phyloP scores from a whole-genome alignment of 1,284 basidiomycete species.

The Laetiporus sulphureus region DNA sequence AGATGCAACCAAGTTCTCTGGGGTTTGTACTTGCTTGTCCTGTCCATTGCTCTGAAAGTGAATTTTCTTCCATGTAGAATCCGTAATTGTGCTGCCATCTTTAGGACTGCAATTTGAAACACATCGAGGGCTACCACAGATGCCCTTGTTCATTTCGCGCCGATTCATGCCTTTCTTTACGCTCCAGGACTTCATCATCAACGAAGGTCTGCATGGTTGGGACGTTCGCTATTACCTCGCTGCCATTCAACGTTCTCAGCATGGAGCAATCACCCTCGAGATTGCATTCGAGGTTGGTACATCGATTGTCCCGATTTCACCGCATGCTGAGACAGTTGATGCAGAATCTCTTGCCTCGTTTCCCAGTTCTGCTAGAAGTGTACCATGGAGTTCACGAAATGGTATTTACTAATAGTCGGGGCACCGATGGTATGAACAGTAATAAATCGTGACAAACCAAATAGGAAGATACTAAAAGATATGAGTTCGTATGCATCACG shows the following conservation, averaged over 20 bases:
- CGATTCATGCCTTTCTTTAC: constrained; percentile 52
- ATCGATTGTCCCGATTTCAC: neutral
- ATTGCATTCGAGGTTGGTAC: constrained; percentile 45
- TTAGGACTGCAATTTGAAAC: constrained; percentile 71
- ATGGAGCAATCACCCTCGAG: constrained; percentile 30
- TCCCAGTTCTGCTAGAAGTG: constrained; percentile 51
- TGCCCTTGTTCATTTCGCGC: constrained; percentile 39
- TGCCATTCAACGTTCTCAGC: constrained; percentile 32
- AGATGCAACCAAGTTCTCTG: constrained; percentile 44
- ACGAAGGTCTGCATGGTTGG: constrained; percentile 68
- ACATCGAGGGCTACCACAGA: constrained; percentile 44
- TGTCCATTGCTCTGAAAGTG: neutral
- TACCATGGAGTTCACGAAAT: constrained; percentile 49
- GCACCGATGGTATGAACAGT: constrained; percentile 4
- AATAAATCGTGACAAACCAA: neutral
- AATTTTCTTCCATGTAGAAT: constrained; percentile 40
- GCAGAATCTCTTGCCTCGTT: constrained; percentile 59
- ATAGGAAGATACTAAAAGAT: no score
- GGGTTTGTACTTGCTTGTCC: constrained; percentile 30
- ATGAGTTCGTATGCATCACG: neutral
- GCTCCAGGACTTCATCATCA: constrained; percentile 60
- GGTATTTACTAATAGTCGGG: constrained; percentile 6
- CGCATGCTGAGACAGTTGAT: neutral
- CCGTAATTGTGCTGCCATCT: constrained; percentile 54
- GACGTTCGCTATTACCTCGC: constrained; percentile 63